Percentiles rank a stretch among this genome's conserved stretches.
These are phyloP conservation scores for Balansia obtecta DNA, from an alignment of 2,329 filamentous ascomycete species.

Conservation along the genomic window DNA sequence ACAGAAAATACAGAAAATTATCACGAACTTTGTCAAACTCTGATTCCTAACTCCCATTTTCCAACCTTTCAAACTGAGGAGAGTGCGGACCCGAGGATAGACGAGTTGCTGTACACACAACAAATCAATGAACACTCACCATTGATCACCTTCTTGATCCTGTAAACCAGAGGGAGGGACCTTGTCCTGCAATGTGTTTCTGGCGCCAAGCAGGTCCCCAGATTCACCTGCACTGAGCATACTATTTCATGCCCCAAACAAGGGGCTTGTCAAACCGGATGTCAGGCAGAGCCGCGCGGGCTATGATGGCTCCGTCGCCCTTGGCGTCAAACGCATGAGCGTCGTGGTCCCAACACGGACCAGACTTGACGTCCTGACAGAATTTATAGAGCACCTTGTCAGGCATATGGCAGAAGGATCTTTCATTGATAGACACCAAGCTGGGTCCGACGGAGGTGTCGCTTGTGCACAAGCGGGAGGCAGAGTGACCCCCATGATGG, in stretches of 20 bases:
- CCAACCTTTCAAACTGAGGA: too few species aligned
- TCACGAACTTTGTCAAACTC: too few species aligned
- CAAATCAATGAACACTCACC: too few species aligned
- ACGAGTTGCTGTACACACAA: too few species aligned
- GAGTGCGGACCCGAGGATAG: too few species aligned
- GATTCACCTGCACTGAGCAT: background rate
- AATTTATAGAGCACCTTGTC: conserved; percentile 1
- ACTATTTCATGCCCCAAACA: background rate
- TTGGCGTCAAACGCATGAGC: background rate
- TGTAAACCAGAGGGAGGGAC: background rate
- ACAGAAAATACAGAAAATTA: too few species aligned
- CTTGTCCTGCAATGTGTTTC: background rate
- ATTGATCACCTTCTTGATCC: too few species aligned
- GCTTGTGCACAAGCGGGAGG: background rate
- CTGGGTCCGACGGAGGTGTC: background rate
- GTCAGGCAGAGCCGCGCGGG: background rate
- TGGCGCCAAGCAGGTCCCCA: background rate
- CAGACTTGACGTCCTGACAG: background rate
- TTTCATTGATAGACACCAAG: background rate
- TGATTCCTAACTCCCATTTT: too few species aligned
- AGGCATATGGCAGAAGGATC: conserved; percentile 4
- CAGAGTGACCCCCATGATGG: background rate
- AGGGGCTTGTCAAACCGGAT: background rate
- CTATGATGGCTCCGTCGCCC: background rate
- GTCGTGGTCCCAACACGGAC: background rate